A percentile compares a stretch with the other conserved stretches of the same genome.
Evolutionary conservation across 257 asterid genomes (phyloP).

Genomic region (Solanum clarkiae): DNA sequence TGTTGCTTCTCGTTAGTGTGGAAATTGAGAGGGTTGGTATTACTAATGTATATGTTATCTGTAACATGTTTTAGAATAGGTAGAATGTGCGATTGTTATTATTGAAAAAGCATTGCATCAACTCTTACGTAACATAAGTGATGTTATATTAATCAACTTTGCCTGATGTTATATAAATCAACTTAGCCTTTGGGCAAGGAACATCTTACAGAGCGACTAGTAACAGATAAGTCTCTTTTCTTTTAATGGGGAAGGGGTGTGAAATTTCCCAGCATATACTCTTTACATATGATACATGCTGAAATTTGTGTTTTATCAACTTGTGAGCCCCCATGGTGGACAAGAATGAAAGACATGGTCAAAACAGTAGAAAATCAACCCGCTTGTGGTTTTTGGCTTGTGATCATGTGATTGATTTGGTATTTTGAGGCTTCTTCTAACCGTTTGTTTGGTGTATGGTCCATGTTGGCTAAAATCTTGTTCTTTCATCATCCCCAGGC

Average conservation of each 20-base stretch:
- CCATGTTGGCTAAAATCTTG: background rate
- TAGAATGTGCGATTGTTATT: background rate
- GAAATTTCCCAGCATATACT: background rate
- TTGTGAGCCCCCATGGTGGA: background rate
- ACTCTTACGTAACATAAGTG: background rate
- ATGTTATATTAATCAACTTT: background rate
- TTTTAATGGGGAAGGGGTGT: background rate
- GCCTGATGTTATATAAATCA: background rate
- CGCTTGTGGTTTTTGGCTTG: background rate
- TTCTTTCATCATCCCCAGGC: conserved; percentile 34
- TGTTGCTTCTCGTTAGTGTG: background rate
- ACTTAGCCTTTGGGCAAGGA: background rate
- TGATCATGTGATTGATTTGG: background rate
- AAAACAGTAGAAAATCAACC: background rate
- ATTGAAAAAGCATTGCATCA: background rate
- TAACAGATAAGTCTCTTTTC: background rate
- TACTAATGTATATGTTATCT: background rate
- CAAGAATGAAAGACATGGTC: background rate
- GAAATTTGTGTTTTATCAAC: background rate
- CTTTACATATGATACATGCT: background rate
- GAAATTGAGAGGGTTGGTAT: background rate
- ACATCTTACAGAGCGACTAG: background rate
- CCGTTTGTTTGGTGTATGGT: background rate
- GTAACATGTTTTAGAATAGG: background rate
- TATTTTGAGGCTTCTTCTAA: background rate